These are phyloP conservation scores for Irineochytrium annulatum DNA, from an alignment of 192 early-diverging fungal species.

Conservation along the genomic window DNA sequence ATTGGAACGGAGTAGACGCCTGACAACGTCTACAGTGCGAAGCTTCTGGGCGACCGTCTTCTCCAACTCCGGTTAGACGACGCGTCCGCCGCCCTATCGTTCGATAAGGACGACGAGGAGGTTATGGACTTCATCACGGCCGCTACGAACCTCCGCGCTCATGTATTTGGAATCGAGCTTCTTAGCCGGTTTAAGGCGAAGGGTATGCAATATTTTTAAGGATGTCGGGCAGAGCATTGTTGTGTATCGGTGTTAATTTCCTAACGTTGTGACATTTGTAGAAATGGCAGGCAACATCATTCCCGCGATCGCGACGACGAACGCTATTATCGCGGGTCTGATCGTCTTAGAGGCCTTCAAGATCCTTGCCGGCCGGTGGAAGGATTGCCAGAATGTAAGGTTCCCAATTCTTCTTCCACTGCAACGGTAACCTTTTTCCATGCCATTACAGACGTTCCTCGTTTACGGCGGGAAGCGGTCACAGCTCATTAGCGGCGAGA, in stretches of 20 bases:
- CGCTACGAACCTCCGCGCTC: constrained; percentile 80
- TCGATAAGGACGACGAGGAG: constrained; percentile 96
- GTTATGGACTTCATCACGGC: constrained; percentile 93
- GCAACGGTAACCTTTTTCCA: not conserved
- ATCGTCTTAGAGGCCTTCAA: constrained; percentile 86
- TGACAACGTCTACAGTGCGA: constrained; percentile 1
- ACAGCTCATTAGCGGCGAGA: constrained; percentile 61
- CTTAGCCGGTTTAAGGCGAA: constrained; percentile 86
- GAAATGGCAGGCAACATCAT: constrained; percentile 99
- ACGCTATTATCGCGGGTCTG: constrained; percentile 91
- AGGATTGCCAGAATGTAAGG: constrained; percentile 51
- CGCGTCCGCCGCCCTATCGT: constrained; percentile 53
- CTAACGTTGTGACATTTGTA: constrained; percentile 17
- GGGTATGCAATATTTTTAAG: constrained; percentile 40
- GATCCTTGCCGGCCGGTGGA: constrained; percentile 49
- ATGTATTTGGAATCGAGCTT: constrained; percentile 73
- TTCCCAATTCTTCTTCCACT: not conserved
- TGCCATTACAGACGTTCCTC: constrained; percentile 37
- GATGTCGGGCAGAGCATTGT: not conserved
- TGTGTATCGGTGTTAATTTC: constrained; percentile 6
- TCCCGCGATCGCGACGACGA: constrained; percentile 96
- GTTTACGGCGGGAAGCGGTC: constrained; percentile 56
- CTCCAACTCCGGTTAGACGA: constrained; percentile 39
- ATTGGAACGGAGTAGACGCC: no score
- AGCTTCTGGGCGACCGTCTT: constrained; percentile 47